These are phyloP conservation scores for Trichoderma asperelloides DNA, from an alignment of 495 filamentous ascomycete genomes.

Conservation along the genomic window DNA sequence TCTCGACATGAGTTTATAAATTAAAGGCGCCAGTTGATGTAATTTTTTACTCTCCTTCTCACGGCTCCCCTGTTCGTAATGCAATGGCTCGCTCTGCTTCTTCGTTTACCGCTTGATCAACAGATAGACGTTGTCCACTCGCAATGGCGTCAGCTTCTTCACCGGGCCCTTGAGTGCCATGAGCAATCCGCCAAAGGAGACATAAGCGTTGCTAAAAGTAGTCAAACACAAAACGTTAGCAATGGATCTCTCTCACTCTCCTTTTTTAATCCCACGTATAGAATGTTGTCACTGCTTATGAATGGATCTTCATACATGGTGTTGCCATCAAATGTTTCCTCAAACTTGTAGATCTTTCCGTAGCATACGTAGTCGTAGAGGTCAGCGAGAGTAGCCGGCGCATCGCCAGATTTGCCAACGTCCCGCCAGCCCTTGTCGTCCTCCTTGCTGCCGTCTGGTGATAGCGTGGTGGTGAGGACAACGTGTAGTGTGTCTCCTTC, in stretches of 20 bases:
- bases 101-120: constrained; percentile 75
- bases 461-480: constrained; percentile 73
- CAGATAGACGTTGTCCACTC: constrained; percentile 89
- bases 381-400: constrained; percentile 67
- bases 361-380: constrained; percentile 95
- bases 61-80: not conserved
- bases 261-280: not conserved
- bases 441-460: constrained; percentile 71
- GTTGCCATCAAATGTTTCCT: constrained; percentile 69
- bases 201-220: constrained; percentile 69
- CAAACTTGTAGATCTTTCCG: constrained; percentile 96
- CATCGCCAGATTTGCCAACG: constrained; percentile 41
- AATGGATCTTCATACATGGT: constrained; percentile 57
- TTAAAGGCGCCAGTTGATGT: not conserved
- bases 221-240: constrained; percentile 16
- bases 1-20: too few relatives aligned
- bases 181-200: constrained; percentile 85
- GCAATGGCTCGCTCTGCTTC: not conserved
- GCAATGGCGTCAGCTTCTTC: constrained; percentile 83
- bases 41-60: not conserved
- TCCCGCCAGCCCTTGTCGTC: constrained; percentile 72
- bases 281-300: not conserved
- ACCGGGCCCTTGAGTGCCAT: constrained; percentile 88
- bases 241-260: not conserved
- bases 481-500: constrained; percentile 67